Evolutionary conservation across 495 filamentous ascomycete species (phyloP).

Genomic region (Aspergillus funiculosus): DNA sequence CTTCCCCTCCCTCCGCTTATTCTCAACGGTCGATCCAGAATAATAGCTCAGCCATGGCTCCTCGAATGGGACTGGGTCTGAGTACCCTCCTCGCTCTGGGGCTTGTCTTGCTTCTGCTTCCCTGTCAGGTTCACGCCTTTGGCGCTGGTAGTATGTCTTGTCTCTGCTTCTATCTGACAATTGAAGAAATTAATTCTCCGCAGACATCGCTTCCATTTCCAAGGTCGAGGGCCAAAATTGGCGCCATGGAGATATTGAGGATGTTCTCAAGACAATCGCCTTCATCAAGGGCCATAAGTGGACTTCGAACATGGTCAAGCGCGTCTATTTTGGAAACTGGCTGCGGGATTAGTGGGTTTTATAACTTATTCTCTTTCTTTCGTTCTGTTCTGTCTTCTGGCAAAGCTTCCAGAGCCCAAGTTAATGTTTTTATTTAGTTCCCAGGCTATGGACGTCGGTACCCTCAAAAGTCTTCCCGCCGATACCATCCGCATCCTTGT

Average conservation of each 20-base stretch:
- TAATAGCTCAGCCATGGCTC: conserved; percentile 29
- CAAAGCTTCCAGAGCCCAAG: not conserved
- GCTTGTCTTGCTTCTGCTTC: conserved; percentile 54
- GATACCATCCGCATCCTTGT: conserved; percentile 85
- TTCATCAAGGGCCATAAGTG: conserved; percentile 91
- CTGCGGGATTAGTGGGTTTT: conserved; percentile 42
- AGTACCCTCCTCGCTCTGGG: conserved; percentile 47
- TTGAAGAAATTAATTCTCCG: not conserved
- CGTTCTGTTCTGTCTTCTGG: not conserved
- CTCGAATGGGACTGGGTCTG: conserved; percentile 26
- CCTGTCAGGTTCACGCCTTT: conserved; percentile 57
- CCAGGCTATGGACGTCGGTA: conserved; percentile 88
- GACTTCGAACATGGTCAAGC: conserved; percentile 81
- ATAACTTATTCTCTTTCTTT: too few species aligned
- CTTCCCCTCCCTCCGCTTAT: too few species aligned
- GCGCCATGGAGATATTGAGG: conserved; percentile 97
- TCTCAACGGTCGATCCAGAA: too few species aligned
- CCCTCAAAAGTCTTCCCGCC: conserved; percentile 80
- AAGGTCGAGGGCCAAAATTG: conserved; percentile 92
- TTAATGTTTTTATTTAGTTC: conserved; percentile 47
- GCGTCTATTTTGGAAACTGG: conserved; percentile 81
- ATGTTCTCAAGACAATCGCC: conserved; percentile 82
- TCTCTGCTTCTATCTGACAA: not conserved
- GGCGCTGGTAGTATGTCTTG: conserved; percentile 67
- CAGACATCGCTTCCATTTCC: conserved; percentile 84